Base-by-base conservation (phyloP, 805 yeast genomes). In the Hermanozyma aechmeae region DNA sequence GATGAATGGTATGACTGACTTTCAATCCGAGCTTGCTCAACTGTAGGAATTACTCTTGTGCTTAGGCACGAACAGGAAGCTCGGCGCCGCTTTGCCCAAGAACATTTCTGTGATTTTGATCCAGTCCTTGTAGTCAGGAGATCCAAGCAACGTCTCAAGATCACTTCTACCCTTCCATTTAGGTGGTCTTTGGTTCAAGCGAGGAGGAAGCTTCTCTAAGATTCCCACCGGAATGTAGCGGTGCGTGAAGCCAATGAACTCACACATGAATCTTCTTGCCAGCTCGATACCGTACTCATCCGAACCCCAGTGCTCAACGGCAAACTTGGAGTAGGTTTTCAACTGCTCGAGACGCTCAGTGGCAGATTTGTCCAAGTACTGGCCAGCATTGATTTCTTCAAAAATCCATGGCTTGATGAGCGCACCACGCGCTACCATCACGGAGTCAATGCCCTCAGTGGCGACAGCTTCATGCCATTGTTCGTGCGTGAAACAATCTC, bases 381-480 rank as follows among this genome's bases (percentile, higher is more conserved):
- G 97, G 45, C 77, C 75, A 5, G 89, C 66, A 34, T 89, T 93
- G 32, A 92, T 73, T 58, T 92, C 99, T 60, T 92, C 96, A 44
- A 89, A 92, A 29, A 92, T 83, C 99, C 99, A 92, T 20, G 99
- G 99, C 58, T 92, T 92, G 51, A 92, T 87, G 40, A 92, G 69
- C 2, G 97, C 97, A 32, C 97, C 98, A 48, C 99, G 72, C 3
- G 97, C 98, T 31, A 92, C 84, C 96, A 93, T 92, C 12, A 86
- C 94, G 17, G 92, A 76, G 58, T 92, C 98, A 33, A 89, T 76
- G 14, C 81, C 80, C 17, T 71, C 71, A 27, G 75, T 70, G 16
- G 60, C 55, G 24, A 77, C 64, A 8, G 80, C 86, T 19, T 63
- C 66, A 53, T 84, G 71, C 94, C 95, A 92, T 50, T 92, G 97